Evolutionary conservation across 116 monocot genomes (phyloP).

Genomic region (Cymodocea nodosa): DNA sequence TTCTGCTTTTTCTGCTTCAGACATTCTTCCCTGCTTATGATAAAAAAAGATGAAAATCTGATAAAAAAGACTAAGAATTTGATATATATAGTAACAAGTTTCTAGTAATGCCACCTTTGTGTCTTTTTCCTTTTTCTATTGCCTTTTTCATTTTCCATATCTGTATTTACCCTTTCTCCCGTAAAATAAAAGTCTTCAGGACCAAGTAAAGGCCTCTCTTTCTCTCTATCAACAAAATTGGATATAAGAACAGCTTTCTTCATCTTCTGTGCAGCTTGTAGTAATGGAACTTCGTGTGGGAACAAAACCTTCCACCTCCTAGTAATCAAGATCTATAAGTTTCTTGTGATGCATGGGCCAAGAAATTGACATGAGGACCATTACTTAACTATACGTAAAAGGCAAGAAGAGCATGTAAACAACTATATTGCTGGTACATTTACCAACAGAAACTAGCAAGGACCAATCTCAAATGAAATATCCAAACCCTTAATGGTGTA

Average conservation of each 20-base stretch:
- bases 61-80: neutral
- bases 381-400: too few species aligned
- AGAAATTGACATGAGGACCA: neutral
- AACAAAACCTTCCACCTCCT: slow-evolving; percentile 87
- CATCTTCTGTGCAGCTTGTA: slow-evolving; percentile 37
- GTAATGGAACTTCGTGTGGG: slow-evolving; percentile 54
- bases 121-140: slow-evolving; percentile 9
- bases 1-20: neutral
- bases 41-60: neutral
- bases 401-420: too few species aligned
- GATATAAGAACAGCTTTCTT: slow-evolving; percentile 66
- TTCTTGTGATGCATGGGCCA: neutral
- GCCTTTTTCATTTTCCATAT: neutral
- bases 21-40: neutral
- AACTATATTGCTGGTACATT: too few species aligned
- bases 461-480: too few species aligned
- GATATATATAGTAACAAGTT: neutral
- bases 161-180: neutral
- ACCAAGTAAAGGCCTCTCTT: slow-evolving; percentile 71
- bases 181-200: slow-evolving; percentile 50
- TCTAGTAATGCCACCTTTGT: slow-evolving; percentile 9
- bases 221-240: slow-evolving; percentile 84
- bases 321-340: slow-evolving; percentile 1
- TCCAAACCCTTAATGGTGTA: too few species aligned
- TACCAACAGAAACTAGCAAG: too few species aligned